phyloP scores from a whole-genome alignment of 257 asterid species.

The Coffea eugenioides region DNA sequence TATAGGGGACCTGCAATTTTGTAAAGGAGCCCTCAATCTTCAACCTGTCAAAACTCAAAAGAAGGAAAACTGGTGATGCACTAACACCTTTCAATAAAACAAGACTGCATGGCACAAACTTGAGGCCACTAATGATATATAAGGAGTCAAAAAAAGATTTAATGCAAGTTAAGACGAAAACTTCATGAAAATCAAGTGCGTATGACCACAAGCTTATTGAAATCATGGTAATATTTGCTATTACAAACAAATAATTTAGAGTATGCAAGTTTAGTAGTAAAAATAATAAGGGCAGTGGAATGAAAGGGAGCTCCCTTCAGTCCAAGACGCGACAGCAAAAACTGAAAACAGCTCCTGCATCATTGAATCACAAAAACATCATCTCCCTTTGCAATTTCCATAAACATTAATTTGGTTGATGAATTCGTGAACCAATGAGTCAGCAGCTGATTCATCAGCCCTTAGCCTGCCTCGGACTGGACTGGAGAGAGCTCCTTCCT shows the following conservation, averaged over 20 bases:
- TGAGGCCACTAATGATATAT: background rate
- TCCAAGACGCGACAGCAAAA: slow-evolving; percentile 82
- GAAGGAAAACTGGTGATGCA: background rate
- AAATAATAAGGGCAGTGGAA: slow-evolving; percentile 3
- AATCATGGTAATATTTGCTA: too few species aligned
- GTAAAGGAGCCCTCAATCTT: background rate
- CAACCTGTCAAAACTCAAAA: background rate
- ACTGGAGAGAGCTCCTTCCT: slow-evolving; percentile 80
- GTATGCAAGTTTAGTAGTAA: background rate
- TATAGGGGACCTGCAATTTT: background rate
- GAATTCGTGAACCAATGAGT: slow-evolving; percentile 80
- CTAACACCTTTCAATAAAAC: background rate
- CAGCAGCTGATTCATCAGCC: slow-evolving; percentile 69
- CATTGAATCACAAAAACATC: slow-evolving; percentile 66
- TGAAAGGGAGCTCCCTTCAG: slow-evolving; percentile 98
- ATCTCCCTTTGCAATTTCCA: background rate
- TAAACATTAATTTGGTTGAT: background rate
- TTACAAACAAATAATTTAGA: background rate
- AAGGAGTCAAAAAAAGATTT: background rate
- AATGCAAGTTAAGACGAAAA: background rate
- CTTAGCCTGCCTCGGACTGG: slow-evolving; percentile 69
- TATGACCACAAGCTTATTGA: too few species aligned
- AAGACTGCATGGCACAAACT: background rate
- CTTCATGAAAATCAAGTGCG: background rate
- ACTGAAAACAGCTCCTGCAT: slow-evolving; percentile 77